Evolutionary conservation across 257 asterid species (phyloP), one percentile per base, ranked within the genome.

Genomic region (Ehretia macrophylla): DNA sequence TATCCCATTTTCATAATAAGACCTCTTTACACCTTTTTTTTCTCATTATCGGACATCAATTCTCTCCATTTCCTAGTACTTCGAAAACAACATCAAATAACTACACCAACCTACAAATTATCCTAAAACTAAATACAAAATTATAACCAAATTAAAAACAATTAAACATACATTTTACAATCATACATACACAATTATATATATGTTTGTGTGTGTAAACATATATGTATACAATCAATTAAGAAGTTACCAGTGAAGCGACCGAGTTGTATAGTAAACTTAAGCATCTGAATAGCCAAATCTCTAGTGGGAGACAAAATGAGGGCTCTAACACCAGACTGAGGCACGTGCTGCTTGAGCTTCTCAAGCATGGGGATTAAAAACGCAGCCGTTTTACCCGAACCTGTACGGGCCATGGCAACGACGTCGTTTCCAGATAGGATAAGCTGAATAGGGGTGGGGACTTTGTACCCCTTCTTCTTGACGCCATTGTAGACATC

Each of bases 371-470:
- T 93, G 5, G 97, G 97, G 50, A 93, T 65, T 51, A 93, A 75
- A 59, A 89, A 93, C 0, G 97, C 99, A 4, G 97, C 96, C 42
- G 97, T 93, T 63, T 93, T 89, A 0, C 96, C 97, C 11, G 97
- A 93, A 5, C 99, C 99, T 0, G 99, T 89, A 8, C 97, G 86
- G 9, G 99, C 99, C 99, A 93, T 93, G 57, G 99, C 99, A 4
- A 93, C 99, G 17, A 93, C 88, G 64, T 93, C 97, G 66, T 75
- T 68, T 10, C 97, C 97, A 0, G 86, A 59, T 0, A 85, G 78
- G 11, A 93, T 89, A 5, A 85, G 74, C 81, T 93, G 95, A 8
- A 93, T 93, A 13, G 99, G 99, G 38, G 97, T 93, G 13, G 99
- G 97, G 10, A 93, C 95, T 44, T 67, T 79, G 73, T 93, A 93